These are phyloP conservation scores for Coniella lustricola DNA, from an alignment of 2,329 filamentous ascomycete genomes.

Conservation along the genomic window DNA sequence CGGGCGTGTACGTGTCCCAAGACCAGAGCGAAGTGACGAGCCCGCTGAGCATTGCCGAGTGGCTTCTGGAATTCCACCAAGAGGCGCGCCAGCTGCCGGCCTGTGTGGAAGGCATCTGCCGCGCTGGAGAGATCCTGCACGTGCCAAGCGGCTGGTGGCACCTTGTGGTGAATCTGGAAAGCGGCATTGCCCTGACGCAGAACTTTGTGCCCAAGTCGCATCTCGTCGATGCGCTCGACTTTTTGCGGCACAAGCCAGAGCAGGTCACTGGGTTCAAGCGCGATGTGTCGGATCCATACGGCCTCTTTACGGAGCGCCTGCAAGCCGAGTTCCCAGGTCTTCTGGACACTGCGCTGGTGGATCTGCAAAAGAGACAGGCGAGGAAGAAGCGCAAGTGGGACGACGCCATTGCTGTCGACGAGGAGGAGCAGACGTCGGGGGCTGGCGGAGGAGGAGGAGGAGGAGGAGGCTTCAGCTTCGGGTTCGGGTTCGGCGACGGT, in stretches of 20 bases:
- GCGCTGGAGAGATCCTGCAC: constrained; percentile 78
- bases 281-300: constrained; percentile 64
- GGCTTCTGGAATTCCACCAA: constrained; percentile 82
- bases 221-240: constrained; percentile 67
- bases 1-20: constrained; percentile 81
- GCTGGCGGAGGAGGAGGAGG: constrained; percentile 21
- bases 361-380: constrained; percentile 55
- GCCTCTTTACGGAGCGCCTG: constrained; percentile 66
- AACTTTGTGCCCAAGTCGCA: constrained; percentile 84
- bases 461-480: constrained; percentile 42
- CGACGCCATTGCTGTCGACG: constrained; percentile 55
- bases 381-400: constrained; percentile 84
- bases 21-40: constrained; percentile 92
- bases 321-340: constrained; percentile 55
- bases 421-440: constrained; percentile 25
- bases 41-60: constrained; percentile 93
- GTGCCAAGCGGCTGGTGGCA: constrained; percentile 97
- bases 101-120: constrained; percentile 80
- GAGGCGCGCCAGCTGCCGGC: constrained; percentile 70
- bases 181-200: constrained; percentile 83
- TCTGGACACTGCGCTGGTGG: constrained; percentile 56
- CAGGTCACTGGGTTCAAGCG: constrained; percentile 82
- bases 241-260: constrained; percentile 72
- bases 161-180: constrained; percentile 81
- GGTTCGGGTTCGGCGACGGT: constrained; percentile 43